Evolutionary conservation across 1,284 basidiomycete genomes (phyloP), one percentile per base, ranked within the genome.

Genomic region (Pterula multifida): DNA sequence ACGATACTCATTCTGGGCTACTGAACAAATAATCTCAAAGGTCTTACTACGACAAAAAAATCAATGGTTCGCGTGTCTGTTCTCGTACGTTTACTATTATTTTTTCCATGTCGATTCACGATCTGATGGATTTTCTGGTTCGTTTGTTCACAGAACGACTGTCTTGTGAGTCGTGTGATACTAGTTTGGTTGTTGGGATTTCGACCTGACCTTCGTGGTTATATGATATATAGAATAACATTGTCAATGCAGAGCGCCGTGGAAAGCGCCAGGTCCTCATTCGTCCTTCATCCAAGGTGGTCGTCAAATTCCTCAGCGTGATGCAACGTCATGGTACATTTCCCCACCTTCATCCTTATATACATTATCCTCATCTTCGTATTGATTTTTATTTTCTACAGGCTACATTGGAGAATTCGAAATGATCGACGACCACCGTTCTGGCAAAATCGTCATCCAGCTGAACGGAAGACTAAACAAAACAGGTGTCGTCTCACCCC

Each of bases 361-460:
- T n/a, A n/a, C 44, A 52, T 23, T 52, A 48, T 53, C 28, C 36
- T 45, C 44, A 54, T 39, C 45, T 48, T 46, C 39, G 19, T 4
- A 6, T 42, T 19, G 19, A 4, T 42, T n/a, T 22, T 6, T 6
- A 1, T 25, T 25, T 3, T 45, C 49, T 47, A 28, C 59, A 97
- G 94, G 93, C 56, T 98, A 98, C 80, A 97, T 98, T 57, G 93
- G 93, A 63, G 95, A 98, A 75, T 98, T 98, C 66, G 95, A 98
- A 73, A 90, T 97, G 70, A 87, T 99, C 65, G 96, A 99, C 65
- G 96, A 99, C 76, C 96, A 98, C 73, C 93, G 96, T 56, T 86
- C 92, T 15, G 93, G 93, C 65, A 99, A 99, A 76, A 90, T 99
- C 59, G 94, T 99, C 61, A 81, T 98, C 60, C 93, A 98, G 72